Evolutionary conservation across 805 yeast genomes (phyloP).

Genomic region (Metschnikowia vanudenii): DNA sequence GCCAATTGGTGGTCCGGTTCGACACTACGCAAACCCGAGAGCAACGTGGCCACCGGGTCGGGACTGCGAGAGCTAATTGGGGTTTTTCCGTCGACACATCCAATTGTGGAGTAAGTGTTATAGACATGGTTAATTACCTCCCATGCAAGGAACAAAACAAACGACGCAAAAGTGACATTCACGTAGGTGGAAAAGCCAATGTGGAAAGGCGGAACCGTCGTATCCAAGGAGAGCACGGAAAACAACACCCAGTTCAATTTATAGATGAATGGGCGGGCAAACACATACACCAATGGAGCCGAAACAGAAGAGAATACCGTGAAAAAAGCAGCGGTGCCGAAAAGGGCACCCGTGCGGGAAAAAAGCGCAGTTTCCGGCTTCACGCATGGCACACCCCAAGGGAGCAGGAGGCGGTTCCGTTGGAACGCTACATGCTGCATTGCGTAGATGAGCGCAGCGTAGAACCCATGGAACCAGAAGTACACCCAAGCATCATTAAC

Average conservation of each 20-base stretch:
- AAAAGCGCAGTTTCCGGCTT: conserved; percentile 39
- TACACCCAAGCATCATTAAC: conserved; percentile 47
- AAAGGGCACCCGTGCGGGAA: conserved; percentile 25
- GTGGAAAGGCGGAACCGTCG: conserved; percentile 37
- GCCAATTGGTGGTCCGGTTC: conserved; percentile 30
- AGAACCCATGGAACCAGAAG: conserved; percentile 46
- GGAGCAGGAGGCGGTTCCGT: conserved; percentile 52
- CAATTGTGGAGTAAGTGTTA: conserved; percentile 65
- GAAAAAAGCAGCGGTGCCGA: conserved; percentile 40
- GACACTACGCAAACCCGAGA: conserved; percentile 62
- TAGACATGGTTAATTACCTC: conserved; percentile 58
- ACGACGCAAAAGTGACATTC: conserved; percentile 32
- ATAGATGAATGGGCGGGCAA: conserved; percentile 45
- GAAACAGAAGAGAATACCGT: conserved; percentile 26
- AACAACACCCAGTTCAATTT: conserved; percentile 29
- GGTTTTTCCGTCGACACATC: conserved; percentile 66
- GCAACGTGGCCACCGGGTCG: conserved; percentile 60
- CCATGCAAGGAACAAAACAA: conserved; percentile 43
- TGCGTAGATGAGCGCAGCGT: conserved; percentile 46
- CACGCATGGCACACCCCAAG: conserved; percentile 33
- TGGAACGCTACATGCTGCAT: conserved; percentile 52
- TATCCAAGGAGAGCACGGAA: conserved; percentile 35
- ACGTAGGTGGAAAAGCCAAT: conserved; percentile 22
- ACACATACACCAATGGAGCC: conserved; percentile 40
- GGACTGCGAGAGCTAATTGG: conserved; percentile 58